Base-by-base conservation (phyloP, 2,329 filamentous ascomycete genomes). In the Penicillium verrucosum region DNA sequence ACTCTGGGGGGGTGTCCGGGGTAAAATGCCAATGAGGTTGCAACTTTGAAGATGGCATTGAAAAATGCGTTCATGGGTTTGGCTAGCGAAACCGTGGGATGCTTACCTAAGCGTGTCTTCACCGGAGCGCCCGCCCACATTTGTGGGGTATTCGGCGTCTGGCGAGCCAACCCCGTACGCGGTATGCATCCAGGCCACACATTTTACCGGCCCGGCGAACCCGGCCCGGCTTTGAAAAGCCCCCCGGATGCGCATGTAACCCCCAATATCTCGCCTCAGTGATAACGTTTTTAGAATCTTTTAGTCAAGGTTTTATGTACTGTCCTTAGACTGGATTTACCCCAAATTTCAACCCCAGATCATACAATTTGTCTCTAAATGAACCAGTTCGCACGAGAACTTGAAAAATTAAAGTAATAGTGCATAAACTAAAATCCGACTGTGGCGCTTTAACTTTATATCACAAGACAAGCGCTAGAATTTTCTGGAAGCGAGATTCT, bases 191-290 rank as follows among this genome's bases (percentile, higher is more conserved):
- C 16, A 3, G 51, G 27, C 8, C 9, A 10, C 23, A 27, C 11
- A 40, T 27, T 25, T 4, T 23, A 47, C 54, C 54, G 54, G 54
- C 41, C 54, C 54, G 54, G 54, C 53, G 40, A 1, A 38, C 41
- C 54, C 54, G 54, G 54, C 41, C 54, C 54, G 54, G 54, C 54
- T 41, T 16, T 8, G 11, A 41, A 41, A 37, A 48, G 12, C n/a
- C 43, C 37, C 50, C 40, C 49, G 40, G 30, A 29, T 21, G 43
- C 14, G 16, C 16, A n/a, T 18, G 7, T 8, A 16, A 34, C 5
- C 32, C 43, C 25, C 34, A 27, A 21, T 6, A 21, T 32, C 16
- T 23, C 23, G 9, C 16, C 25, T 29, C 5, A 34, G 12, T 10
- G 52, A 54, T 50, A 50, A 49, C 30, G 27, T 2, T 21, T 5